Evolutionary conservation across 192 early-diverging fungal genomes (phyloP).

Genomic region (Endogone sp.): DNA sequence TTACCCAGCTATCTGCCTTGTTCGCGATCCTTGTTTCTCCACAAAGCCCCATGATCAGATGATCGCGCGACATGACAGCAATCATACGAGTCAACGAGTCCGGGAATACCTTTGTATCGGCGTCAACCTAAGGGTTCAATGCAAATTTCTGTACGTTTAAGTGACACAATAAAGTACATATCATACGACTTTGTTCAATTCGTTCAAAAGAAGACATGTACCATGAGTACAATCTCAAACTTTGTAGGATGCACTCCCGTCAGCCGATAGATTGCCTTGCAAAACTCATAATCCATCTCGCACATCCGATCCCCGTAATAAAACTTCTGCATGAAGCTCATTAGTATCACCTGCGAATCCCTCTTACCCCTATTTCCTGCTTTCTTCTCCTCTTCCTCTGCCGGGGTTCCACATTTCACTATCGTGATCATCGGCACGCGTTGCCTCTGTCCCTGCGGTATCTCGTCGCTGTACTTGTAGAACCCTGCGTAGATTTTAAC

Average conservation of each 20-base stretch:
- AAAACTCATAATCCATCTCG: slow-evolving; percentile 74
- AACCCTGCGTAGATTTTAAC: slow-evolving; percentile 90
- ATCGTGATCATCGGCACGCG: slow-evolving; percentile 69
- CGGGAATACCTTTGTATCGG: slow-evolving; percentile 77
- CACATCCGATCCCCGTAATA: slow-evolving; percentile 81
- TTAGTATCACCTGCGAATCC: slow-evolving; percentile 91
- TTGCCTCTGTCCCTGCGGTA: slow-evolving; percentile 40
- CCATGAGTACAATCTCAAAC: slow-evolving; percentile 75
- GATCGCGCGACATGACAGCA: slow-evolving; percentile 83
- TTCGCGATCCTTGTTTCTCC: slow-evolving; percentile 97
- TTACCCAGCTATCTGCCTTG: slow-evolving; percentile 82
- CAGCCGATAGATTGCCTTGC: slow-evolving; percentile 66
- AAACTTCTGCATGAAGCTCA: slow-evolving; percentile 87
- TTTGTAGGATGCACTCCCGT: slow-evolving; percentile 65
- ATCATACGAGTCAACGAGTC: slow-evolving; percentile 80
- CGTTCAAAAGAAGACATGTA: too few species aligned
- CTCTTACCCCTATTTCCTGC: slow-evolving; percentile 89
- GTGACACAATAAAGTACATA: too few species aligned
- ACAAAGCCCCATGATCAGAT: slow-evolving; percentile 90
- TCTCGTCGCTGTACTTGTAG: slow-evolving; percentile 66
- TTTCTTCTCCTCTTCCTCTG: slow-evolving; percentile 59
- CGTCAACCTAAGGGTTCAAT: too few species aligned
- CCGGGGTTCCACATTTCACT: slow-evolving; percentile 71
- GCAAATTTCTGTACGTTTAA: too few species aligned
- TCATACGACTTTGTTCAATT: too few species aligned